A percentile compares a stretch with the other conserved stretches of the same genome.
Evolutionary conservation across 2,329 filamentous ascomycete species (phyloP).

Genomic region (Claviceps spartinae): DNA sequence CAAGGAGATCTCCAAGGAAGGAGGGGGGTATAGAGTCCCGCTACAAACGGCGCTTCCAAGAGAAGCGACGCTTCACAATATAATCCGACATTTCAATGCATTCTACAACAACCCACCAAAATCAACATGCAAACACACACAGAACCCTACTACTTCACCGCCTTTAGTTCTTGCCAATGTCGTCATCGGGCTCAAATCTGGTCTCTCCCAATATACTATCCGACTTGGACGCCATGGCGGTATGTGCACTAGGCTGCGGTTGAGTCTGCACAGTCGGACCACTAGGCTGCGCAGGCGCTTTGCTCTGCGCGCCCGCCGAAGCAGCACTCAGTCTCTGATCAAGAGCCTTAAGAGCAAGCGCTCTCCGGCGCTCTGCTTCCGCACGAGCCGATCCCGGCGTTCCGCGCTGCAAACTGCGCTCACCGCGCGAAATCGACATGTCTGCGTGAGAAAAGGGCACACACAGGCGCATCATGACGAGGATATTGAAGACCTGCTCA

Average conservation of each 20-base stretch:
- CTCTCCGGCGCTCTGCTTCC: conserved; percentile 80
- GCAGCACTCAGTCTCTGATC: conserved; percentile 88
- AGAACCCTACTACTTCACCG: not conserved
- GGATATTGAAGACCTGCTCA: conserved; percentile 56
- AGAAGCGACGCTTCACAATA: not conserved
- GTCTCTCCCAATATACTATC: conserved; percentile 53
- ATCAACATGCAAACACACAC: not conserved
- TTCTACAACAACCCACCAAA: not conserved
- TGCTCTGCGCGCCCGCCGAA: conserved; percentile 33
- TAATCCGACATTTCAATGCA: not conserved
- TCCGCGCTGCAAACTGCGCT: conserved; percentile 37
- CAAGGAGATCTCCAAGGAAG: too few relatives aligned
- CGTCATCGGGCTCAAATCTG: conserved; percentile 53
- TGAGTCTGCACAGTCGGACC: conserved; percentile 45
- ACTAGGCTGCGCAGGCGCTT: conserved; percentile 23
- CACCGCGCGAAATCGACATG: conserved; percentile 60
- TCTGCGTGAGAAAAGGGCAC: conserved; percentile 76
- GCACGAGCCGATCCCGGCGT: conserved; percentile 61
- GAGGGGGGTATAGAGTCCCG: not conserved
- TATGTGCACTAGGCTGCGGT: conserved; percentile 40
- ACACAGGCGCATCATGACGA: conserved; percentile 67
- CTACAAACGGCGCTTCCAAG: not conserved
- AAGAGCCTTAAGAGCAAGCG: conserved; percentile 77
- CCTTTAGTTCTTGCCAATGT: conserved; percentile 16
- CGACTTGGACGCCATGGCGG: conserved; percentile 42